phyloP scores from a whole-genome alignment of 1,284 basidiomycete genomes.

The Leccinum ponderosum region DNA sequence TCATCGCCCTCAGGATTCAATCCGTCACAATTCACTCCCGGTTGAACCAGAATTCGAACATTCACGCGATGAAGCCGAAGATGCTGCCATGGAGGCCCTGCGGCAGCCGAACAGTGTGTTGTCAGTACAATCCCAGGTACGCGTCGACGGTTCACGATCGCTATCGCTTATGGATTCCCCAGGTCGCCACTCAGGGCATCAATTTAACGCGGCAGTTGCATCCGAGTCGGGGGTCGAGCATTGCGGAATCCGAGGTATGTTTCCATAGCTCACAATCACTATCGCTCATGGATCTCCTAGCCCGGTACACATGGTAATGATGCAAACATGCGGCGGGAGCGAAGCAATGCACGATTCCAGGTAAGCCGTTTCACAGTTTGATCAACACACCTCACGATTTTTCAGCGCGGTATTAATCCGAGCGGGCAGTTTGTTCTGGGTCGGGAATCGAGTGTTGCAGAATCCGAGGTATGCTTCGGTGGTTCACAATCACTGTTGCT shows the following conservation, averaged over 20 bases:
- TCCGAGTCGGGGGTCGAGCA: background rate
- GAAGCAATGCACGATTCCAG: background rate
- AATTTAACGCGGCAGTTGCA: background rate
- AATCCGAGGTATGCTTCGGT: too few relatives aligned
- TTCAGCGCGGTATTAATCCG: background rate
- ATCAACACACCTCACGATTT: background rate
- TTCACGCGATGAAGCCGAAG: background rate
- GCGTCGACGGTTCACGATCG: background rate
- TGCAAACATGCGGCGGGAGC: background rate
- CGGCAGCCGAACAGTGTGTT: background rate
- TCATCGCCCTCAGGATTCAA: background rate
- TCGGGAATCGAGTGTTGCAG: too few relatives aligned
- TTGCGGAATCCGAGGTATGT: background rate
- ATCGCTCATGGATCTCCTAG: background rate
- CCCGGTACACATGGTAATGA: background rate
- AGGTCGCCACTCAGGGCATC: background rate
- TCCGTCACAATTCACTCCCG: background rate
- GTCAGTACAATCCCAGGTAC: background rate
- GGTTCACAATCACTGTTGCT: background rate
- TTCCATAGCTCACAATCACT: background rate
- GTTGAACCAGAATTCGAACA: background rate
- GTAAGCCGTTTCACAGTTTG: background rate
- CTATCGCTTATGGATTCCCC: background rate
- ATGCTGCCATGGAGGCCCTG: background rate
- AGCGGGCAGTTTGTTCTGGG: too few relatives aligned